These are phyloP conservation scores for Exophiala alcalophila DNA, from an alignment of 2,329 filamentous ascomycete genomes.

Conservation along the genomic window DNA sequence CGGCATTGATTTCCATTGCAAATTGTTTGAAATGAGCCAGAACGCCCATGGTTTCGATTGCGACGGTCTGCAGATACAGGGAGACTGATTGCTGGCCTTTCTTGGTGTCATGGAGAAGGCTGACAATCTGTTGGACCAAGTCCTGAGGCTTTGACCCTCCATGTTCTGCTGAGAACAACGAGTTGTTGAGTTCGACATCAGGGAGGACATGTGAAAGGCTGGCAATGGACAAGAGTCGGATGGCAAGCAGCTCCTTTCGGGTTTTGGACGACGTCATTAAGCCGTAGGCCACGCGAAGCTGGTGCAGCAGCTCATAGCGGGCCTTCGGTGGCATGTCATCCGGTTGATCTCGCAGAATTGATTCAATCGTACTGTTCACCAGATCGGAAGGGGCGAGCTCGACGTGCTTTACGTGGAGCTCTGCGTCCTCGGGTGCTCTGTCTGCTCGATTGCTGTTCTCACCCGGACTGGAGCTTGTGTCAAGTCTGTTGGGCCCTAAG, in stretches of 20 bases:
- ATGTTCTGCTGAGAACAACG: slow-evolving; percentile 79
- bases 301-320: slow-evolving; percentile 81
- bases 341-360: slow-evolving; percentile 44
- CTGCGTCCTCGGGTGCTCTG: neutral
- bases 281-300: slow-evolving; percentile 78
- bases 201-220: slow-evolving; percentile 87
- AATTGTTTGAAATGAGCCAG: slow-evolving; percentile 75
- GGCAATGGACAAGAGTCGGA: slow-evolving; percentile 80
- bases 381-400: slow-evolving; percentile 25
- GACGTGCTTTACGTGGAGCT: slow-evolving; percentile 9
- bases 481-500: slow-evolving; percentile 49
- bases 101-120: slow-evolving; percentile 80
- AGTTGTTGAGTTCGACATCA: slow-evolving; percentile 79
- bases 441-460: slow-evolving; percentile 52
- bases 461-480: slow-evolving; percentile 35
- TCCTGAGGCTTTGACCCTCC: slow-evolving; percentile 88
- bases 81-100: slow-evolving; percentile 67
- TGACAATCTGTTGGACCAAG: slow-evolving; percentile 85
- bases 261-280: slow-evolving; percentile 63
- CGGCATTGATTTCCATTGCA: slow-evolving; percentile 76
- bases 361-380: slow-evolving; percentile 33
- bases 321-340: slow-evolving; percentile 67
- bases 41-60: slow-evolving; percentile 79
- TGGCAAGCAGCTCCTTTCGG: slow-evolving; percentile 72
- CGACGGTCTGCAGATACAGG: slow-evolving; percentile 74